Evolutionary conservation across 1,139 yeast species (phyloP).

Genomic region (Saccharomycopsis hybrid): DNA sequence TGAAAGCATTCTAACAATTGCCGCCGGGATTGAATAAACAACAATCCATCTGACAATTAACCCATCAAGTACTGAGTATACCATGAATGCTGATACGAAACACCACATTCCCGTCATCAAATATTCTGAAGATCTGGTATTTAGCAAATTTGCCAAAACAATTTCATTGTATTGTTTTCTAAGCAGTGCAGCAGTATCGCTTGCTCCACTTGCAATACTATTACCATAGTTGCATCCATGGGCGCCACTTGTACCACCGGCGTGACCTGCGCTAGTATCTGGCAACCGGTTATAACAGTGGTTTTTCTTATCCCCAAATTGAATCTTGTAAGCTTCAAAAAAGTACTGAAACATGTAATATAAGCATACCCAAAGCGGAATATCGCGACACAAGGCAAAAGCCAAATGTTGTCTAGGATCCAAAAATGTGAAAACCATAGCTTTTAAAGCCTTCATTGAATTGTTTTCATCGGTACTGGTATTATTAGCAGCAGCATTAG

Average conservation of each 20-base stretch:
- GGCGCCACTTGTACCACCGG: not conserved
- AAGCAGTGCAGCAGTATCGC: not conserved
- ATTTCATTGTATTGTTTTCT: conserved; percentile 23
- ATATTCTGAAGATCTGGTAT: conserved; percentile 63
- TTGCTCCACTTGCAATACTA: not conserved
- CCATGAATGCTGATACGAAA: conserved; percentile 75
- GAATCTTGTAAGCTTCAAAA: conserved; percentile 24
- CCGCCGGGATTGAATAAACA: conserved; percentile 81
- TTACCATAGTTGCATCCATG: not conserved
- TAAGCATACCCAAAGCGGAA: conserved; percentile 57
- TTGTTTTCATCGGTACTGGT: conserved; percentile 5
- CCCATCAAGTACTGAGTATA: conserved; percentile 82
- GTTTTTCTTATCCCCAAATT: conserved; percentile 13
- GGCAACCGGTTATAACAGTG: not conserved
- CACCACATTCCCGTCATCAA: conserved; percentile 76
- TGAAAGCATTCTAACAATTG: conserved; percentile 76
- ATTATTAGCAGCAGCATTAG: not conserved
- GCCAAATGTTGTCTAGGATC: conserved; percentile 74
- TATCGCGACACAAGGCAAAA: conserved; percentile 65
- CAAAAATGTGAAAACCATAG: conserved; percentile 57
- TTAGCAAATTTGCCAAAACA: conserved; percentile 34
- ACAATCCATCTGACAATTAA: conserved; percentile 92
- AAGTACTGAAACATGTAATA: conserved; percentile 27
- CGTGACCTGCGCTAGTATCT: not conserved
- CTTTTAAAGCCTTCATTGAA: conserved; percentile 35